Conservation (phyloP, 129 eudicot genomes). For the Lactuca sativa region DNA sequence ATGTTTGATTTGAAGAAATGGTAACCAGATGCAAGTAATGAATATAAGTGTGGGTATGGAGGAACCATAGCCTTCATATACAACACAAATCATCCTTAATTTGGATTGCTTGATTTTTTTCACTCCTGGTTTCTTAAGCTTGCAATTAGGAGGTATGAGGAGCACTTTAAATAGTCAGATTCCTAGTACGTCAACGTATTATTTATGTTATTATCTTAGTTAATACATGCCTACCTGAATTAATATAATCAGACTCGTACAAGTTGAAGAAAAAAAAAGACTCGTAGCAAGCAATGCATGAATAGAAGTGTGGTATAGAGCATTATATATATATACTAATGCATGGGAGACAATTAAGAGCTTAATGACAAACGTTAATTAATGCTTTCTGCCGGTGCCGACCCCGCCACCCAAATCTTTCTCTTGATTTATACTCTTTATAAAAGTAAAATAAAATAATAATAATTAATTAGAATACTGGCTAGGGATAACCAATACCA, state of each 20-base stretch:
- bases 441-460: slow-evolving; percentile 5
- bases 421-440: slow-evolving; percentile 30
- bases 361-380: slow-evolving; percentile 23
- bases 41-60: slow-evolving; percentile 35
- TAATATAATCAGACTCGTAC: slow-evolving; percentile 11
- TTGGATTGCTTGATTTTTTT: not conserved
- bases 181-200: not conserved
- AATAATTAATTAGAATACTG: slow-evolving; percentile 5
- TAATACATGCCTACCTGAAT: too few relatives aligned
- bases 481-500: slow-evolving; percentile 12
- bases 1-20: slow-evolving; percentile 35
- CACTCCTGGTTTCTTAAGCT: slow-evolving; percentile 9
- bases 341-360: slow-evolving; percentile 17
- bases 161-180: slow-evolving; percentile 18
- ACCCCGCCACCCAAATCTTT: slow-evolving; percentile 36
- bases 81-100: slow-evolving; percentile 37
- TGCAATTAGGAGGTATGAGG: slow-evolving; percentile 19
- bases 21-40: slow-evolving; percentile 45
- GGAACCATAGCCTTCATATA: slow-evolving; percentile 38
- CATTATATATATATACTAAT: not conserved
- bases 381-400: slow-evolving; percentile 28
- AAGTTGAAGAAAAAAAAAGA: not conserved
- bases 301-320: not conserved
- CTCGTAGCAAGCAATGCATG: too few relatives aligned
- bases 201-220: too few relatives aligned